Evolutionary conservation across 179 eudicot species (phyloP).

Genomic region (Drosera spatulata): DNA sequence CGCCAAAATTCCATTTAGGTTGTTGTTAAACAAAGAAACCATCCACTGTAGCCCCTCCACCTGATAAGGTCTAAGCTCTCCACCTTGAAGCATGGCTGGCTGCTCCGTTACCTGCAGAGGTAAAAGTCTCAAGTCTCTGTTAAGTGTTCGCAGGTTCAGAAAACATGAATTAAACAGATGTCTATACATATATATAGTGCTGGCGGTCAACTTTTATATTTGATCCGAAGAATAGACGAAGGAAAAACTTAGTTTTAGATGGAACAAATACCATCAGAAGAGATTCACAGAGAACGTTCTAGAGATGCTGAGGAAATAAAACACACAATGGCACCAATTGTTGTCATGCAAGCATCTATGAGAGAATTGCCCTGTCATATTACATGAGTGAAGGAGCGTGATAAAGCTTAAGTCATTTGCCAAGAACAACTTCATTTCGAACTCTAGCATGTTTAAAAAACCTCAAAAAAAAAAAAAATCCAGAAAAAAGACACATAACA

Average conservation of each 20-base stretch:
- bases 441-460: too few relatives aligned
- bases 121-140: background rate
- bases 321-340: background rate
- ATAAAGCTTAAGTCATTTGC: too few relatives aligned
- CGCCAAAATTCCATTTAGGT: slow-evolving; percentile 94
- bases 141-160: too few relatives aligned
- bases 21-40: slow-evolving; percentile 93
- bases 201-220: background rate
- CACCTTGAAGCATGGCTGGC: slow-evolving; percentile 97
- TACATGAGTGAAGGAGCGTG: too few relatives aligned
- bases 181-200: too few relatives aligned
- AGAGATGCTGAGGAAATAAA: background rate
- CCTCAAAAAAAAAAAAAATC: too few relatives aligned
- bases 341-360: background rate
- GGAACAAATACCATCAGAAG: too few relatives aligned
- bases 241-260: background rate
- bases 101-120: slow-evolving; percentile 84
- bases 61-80: slow-evolving; percentile 94
- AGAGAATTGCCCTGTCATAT: too few relatives aligned
- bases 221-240: background rate
- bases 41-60: slow-evolving; percentile 99
- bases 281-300: too few relatives aligned
- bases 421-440: too few relatives aligned
- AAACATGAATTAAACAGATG: too few relatives aligned
- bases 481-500: too few relatives aligned